Percentiles rank a stretch among this genome's conserved stretches.
Evolutionary conservation across 2,329 filamentous ascomycete genomes (phyloP).

Genomic region (Ascochyta viciae-villosae): DNA sequence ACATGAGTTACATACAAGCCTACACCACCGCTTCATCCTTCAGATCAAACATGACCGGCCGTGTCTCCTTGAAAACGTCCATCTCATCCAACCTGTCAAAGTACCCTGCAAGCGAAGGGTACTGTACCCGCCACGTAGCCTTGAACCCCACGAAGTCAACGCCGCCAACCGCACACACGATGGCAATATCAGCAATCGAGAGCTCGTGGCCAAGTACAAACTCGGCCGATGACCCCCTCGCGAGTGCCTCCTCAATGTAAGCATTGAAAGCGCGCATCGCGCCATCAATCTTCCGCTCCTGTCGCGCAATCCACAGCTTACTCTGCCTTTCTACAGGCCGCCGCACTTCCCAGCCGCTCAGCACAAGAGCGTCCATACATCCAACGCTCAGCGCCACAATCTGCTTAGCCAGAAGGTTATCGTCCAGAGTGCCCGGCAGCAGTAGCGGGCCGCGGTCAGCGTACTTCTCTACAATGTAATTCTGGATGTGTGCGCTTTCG

Average conservation of each 20-base stretch:
- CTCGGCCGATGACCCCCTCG: not conserved
- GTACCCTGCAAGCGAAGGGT: slow-evolving; percentile 17
- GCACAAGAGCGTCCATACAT: slow-evolving; percentile 22
- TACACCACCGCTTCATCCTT: slow-evolving; percentile 14
- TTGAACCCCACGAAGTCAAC: slow-evolving; percentile 11
- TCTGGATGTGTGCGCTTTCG: slow-evolving; percentile 26
- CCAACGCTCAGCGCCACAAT: slow-evolving; percentile 23
- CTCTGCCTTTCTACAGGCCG: slow-evolving; percentile 14
- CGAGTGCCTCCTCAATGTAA: not conserved
- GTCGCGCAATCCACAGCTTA: slow-evolving; percentile 19
- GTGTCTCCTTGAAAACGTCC: slow-evolving; percentile 22
- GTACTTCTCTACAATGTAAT: slow-evolving; percentile 26
- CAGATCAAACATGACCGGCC: slow-evolving; percentile 26
- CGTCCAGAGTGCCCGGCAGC: slow-evolving; percentile 19
- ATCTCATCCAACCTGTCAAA: slow-evolving; percentile 11
- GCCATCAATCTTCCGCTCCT: slow-evolving; percentile 22
- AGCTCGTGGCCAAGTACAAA: slow-evolving; percentile 19
- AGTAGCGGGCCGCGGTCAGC: slow-evolving; percentile 12
- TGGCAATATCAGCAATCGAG: slow-evolving; percentile 24
- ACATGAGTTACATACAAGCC: no score
- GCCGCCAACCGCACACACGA: slow-evolving; percentile 15
- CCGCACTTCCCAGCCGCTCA: slow-evolving; percentile 17
- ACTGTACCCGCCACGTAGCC: slow-evolving; percentile 16
- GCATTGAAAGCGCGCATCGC: slow-evolving; percentile 20
- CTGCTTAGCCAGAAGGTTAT: slow-evolving; percentile 19